Conservation (phyloP, 331 rosid genomes). For the Rosa hybrid region DNA sequence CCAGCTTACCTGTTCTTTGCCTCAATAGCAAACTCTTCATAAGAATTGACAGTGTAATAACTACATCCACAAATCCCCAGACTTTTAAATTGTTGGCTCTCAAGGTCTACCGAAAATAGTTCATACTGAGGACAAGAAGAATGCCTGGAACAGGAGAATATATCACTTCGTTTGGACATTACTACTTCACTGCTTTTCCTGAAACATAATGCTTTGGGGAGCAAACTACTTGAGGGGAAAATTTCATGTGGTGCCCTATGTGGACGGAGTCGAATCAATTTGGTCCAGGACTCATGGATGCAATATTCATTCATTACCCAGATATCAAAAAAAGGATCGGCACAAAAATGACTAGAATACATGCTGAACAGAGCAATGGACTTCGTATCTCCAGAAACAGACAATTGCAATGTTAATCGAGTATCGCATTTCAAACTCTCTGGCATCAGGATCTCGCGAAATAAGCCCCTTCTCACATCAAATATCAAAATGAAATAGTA, state of each 20-base stretch:
- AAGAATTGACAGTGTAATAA: not conserved
- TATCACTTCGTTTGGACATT: not conserved
- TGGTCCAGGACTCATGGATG: conserved; percentile 1
- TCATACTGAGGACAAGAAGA: not conserved
- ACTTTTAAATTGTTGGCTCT: not conserved
- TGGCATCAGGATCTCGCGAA: conserved; percentile 27
- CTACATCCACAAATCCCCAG: not conserved
- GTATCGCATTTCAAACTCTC: not conserved
- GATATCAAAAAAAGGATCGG: not conserved
- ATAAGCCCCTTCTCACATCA: conserved; percentile 22
- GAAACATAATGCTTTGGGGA: not conserved
- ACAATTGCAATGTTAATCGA: not conserved
- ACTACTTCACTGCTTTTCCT: not conserved
- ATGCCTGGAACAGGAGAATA: not conserved
- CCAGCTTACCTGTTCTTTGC: not conserved
- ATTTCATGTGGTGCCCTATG: not conserved
- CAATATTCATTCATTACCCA: conserved; percentile 7
- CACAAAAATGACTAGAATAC: not conserved
- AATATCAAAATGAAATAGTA: conserved; percentile 29
- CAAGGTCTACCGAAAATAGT: not conserved
- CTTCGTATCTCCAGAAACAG: not conserved
- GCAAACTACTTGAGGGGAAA: not conserved
- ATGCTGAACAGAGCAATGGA: not conserved
- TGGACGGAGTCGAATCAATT: not conserved
- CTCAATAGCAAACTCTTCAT: not conserved